A percentile compares a stretch with the other conserved stretches of the same genome.
Conservation (phyloP, 176 grass and related monocot genomes). For the Saccharum spontaneum region DNA sequence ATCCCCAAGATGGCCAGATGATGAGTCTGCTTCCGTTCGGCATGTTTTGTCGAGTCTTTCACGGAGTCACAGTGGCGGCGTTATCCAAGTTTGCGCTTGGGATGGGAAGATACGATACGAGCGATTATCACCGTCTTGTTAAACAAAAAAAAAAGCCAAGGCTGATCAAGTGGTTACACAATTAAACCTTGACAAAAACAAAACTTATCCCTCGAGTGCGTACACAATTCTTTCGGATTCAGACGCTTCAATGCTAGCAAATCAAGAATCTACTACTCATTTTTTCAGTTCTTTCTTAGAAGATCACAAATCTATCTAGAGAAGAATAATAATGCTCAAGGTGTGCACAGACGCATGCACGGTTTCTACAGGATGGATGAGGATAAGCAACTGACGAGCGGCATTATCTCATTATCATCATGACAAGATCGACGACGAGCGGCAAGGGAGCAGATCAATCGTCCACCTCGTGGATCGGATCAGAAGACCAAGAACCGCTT, state of each 20-base stretch:
- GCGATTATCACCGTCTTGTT: background rate
- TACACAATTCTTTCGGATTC: background rate
- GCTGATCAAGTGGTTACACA: background rate
- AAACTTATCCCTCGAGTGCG: too few species aligned
- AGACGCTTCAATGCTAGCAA: background rate
- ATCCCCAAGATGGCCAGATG: background rate
- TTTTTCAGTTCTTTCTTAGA: too few species aligned
- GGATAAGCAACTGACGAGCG: background rate
- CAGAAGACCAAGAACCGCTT: slow-evolving; percentile 52
- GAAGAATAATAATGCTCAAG: too few species aligned
- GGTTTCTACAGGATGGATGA: background rate
- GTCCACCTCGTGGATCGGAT: background rate
- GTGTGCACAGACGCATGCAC: too few species aligned
- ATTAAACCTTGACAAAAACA: background rate
- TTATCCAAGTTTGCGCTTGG: too few species aligned
- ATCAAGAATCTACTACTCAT: background rate
- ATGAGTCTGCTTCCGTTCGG: background rate
- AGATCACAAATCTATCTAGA: background rate
- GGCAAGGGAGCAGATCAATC: background rate
- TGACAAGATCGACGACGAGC: background rate
- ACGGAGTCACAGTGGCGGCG: too few species aligned
- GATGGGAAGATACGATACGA: too few species aligned
- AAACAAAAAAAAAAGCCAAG: background rate
- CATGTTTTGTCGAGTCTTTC: background rate
- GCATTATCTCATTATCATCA: background rate